Base-by-base conservation (phyloP, 2,329 filamentous ascomycete species). In the Huntiella omanensis region DNA sequence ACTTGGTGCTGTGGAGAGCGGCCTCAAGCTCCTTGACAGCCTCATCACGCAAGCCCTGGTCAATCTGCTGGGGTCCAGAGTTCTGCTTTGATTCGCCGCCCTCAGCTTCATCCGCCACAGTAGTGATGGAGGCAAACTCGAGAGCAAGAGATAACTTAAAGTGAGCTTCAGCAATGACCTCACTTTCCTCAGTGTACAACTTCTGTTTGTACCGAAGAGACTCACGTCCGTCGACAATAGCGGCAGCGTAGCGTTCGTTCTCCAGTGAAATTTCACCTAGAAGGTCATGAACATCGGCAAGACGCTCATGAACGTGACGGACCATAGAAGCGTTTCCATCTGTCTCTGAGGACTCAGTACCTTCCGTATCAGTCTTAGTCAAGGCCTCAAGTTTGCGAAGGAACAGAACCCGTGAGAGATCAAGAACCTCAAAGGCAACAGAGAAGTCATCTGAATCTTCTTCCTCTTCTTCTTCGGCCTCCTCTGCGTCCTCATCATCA, bases 181-280 rank as follows among this genome's bases (percentile, higher is more conserved):
- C 82, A 11, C 83, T 85, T 51, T 92, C 84, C 43, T 80, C 70
- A 0, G 83, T 72, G 58, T 84, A 86, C 2, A 96, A 70, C 43
- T 81, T 71, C 54, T 83, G 64, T 62, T 92, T 92, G 56, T 92
- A 74, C 36, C 73, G 73, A 42, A 96, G 73, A 1, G 86, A 78
- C 11, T 80, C 75, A 54, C 77, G 77, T 45, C 84, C 77, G 61
- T 98, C 91, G 40, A 76, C 71, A 45, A 94, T 83, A n/a, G 91
- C 88, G 53, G 84, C 80, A 37, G 75, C 70, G 58, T 94, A 77
- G 66, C 82, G 79, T 63, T 96, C 91, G 54, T 91, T 94, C 64
- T 98, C 91, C 22, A 98, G 69, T n/a, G 83, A 92, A 51, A 98
- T 95, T 62, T 98, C 91, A 7, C 87, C 83, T 51, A 96, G 81